Evolutionary conservation across 2,329 filamentous ascomycete genomes (phyloP).

Genomic region (Talaromyces sp.): DNA sequence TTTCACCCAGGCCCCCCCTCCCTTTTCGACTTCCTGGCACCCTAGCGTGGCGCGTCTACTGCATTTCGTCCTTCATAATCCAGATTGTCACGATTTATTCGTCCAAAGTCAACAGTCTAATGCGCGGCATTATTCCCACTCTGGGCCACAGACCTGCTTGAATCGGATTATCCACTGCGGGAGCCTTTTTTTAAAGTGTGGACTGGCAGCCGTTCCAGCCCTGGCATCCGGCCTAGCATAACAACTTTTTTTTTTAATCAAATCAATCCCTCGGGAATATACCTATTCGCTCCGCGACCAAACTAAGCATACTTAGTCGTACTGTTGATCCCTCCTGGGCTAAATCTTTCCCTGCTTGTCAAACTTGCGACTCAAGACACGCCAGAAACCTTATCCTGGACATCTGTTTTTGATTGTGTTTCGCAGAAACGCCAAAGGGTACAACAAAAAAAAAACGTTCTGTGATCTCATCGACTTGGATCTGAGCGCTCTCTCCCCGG

Average conservation of each 20-base stretch:
- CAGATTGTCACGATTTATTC: background rate
- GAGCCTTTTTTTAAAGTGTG: constrained; percentile 12
- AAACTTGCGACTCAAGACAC: constrained; percentile 13
- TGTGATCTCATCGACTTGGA: constrained; percentile 11
- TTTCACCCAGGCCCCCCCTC: background rate
- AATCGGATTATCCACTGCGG: constrained; percentile 12
- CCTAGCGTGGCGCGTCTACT: background rate
- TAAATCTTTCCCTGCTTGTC: background rate
- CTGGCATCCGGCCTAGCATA: background rate
- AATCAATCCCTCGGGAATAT: background rate
- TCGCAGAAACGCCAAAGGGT: too few species aligned
- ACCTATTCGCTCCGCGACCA: background rate
- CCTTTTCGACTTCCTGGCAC: constrained; percentile 16
- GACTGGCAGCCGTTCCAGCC: background rate
- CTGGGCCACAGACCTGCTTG: background rate
- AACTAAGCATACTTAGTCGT: background rate
- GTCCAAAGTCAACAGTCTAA: background rate
- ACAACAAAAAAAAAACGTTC: background rate
- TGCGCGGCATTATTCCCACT: background rate
- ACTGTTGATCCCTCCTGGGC: background rate
- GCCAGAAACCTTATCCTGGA: constrained; percentile 14
- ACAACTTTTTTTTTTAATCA: background rate
- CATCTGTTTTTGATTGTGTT: background rate
- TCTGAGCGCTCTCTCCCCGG: background rate
- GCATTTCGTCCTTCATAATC: background rate